A percentile compares a stretch with the other conserved stretches of the same genome.
Conservation (phyloP, 495 filamentous ascomycete species). For the Neurospora sp. region DNA sequence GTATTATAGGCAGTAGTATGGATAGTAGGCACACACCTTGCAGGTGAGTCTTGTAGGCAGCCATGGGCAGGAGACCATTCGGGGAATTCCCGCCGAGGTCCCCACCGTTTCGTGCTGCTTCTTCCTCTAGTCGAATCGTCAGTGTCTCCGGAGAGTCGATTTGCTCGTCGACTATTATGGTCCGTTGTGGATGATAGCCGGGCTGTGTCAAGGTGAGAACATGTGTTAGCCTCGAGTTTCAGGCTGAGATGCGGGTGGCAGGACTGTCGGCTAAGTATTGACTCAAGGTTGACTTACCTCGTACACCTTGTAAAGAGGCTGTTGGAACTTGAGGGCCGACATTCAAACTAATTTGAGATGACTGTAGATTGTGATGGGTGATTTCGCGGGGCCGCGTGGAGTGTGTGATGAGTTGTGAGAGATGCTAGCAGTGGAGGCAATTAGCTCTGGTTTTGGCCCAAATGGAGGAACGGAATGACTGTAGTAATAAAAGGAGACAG, state of each 20-base stretch:
- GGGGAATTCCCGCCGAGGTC: conserved; percentile 38
- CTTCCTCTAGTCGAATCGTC: conserved; percentile 38
- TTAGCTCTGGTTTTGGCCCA: not conserved
- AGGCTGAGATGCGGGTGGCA: not conserved
- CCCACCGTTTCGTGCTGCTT: conserved; percentile 37
- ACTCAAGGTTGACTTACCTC: conserved; percentile 29
- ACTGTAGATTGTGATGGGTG: not conserved
- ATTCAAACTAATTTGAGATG: conserved; percentile 33
- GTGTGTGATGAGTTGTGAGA: not conserved
- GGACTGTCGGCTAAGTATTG: not conserved
- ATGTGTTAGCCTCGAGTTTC: conserved; percentile 1
- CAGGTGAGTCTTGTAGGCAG: conserved; percentile 36
- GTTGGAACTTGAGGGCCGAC: conserved; percentile 39
- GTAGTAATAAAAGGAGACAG: not conserved
- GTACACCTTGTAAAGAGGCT: conserved; percentile 40
- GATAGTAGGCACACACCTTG: conserved; percentile 29
- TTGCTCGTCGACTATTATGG: conserved; percentile 40
- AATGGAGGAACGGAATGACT: not conserved
- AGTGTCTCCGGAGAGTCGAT: conserved; percentile 40
- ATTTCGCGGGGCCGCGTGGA: not conserved
- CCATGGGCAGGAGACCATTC: conserved; percentile 41
- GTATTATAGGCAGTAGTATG: not conserved
- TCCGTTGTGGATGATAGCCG: conserved; percentile 36
- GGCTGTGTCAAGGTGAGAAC: conserved; percentile 20
- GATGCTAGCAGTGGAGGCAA: not conserved